Evolutionary conservation across 352 stramenopile species (phyloP).

Genomic region (Phytophthora aleatoria): DNA sequence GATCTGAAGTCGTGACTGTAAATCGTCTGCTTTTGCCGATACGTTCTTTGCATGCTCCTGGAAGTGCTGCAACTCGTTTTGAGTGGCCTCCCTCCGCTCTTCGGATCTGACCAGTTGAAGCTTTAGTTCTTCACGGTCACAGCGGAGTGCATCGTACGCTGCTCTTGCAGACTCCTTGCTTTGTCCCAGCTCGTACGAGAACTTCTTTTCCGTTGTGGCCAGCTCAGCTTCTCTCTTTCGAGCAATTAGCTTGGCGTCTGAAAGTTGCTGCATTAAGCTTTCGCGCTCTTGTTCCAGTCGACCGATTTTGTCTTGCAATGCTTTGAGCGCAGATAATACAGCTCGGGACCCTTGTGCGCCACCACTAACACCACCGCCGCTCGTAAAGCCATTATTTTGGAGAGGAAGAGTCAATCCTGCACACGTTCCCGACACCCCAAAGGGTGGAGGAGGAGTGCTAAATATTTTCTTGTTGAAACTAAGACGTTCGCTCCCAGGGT

Average conservation of each 20-base stretch:
- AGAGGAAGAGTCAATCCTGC: constrained; percentile 14
- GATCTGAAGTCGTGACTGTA: constrained; percentile 53
- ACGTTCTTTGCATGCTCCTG: constrained; percentile 57
- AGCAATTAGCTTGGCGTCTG: constrained; percentile 52
- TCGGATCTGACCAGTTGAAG: constrained; percentile 57
- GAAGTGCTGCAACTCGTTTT: constrained; percentile 56
- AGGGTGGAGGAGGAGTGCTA: constrained; percentile 16
- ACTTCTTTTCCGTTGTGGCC: constrained; percentile 63
- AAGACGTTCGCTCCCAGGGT: constrained; percentile 7
- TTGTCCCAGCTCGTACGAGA: constrained; percentile 67
- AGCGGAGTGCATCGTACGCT: constrained; percentile 63
- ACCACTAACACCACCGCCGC: constrained; percentile 6
- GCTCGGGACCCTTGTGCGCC: constrained; percentile 60
- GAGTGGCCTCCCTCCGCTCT: constrained; percentile 47
- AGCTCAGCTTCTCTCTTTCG: constrained; percentile 64
- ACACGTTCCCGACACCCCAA: constrained; percentile 1
- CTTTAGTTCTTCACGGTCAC: constrained; percentile 65
- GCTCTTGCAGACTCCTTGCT: constrained; percentile 70
- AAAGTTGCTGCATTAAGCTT: constrained; percentile 61
- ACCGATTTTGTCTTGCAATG: constrained; percentile 79
- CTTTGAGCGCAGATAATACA: constrained; percentile 73
- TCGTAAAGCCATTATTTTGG: constrained; percentile 12
- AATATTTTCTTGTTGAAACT: constrained; percentile 46
- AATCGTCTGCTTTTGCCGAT: constrained; percentile 54
- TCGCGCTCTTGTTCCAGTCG: constrained; percentile 72